Percentiles rank a stretch among this genome's conserved stretches.
Conservation (phyloP, 1,284 basidiomycete species). For the Microbotryum lychnidis-dioicae region DNA sequence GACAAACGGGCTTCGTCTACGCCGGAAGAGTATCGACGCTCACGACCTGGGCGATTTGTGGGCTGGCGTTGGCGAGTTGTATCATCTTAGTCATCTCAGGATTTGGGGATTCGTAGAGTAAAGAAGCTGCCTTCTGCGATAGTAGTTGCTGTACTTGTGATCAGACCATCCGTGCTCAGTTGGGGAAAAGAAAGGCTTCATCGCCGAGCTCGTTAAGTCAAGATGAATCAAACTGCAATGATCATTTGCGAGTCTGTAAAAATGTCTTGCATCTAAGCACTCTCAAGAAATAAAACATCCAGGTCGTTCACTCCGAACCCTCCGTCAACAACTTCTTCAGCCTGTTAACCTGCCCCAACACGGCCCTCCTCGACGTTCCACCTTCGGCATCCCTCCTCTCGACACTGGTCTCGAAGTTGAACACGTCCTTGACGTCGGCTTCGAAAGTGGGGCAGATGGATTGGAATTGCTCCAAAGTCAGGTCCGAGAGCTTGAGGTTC, state of each 20-base stretch:
- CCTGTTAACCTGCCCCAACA: conserved; percentile 65
- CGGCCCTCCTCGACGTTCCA: conserved; percentile 74
- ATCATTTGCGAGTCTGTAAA: too few species aligned
- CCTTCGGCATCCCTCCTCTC: conserved; percentile 88
- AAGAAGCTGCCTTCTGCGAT: too few species aligned
- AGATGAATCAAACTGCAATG: too few species aligned
- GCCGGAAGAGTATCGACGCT: conserved; percentile 5
- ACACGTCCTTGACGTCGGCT: conserved; percentile 64
- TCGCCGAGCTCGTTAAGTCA: too few species aligned
- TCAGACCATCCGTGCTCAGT: too few species aligned
- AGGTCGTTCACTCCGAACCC: background rate
- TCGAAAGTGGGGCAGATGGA: conserved; percentile 66
- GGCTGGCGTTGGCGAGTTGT: conserved; percentile 14
- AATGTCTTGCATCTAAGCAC: too few species aligned
- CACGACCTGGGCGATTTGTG: conserved; percentile 7
- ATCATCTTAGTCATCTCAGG: background rate
- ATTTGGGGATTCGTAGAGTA: too few species aligned
- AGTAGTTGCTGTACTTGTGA: too few species aligned
- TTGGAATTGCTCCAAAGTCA: conserved; percentile 72
- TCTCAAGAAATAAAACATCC: too few species aligned
- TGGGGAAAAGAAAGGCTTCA: too few species aligned
- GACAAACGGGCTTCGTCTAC: conserved; percentile 22
- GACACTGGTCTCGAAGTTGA: conserved; percentile 91
- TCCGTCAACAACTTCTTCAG: conserved; percentile 25
- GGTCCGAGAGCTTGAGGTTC: conserved; percentile 67